These are phyloP conservation scores for Juncus effusus DNA, from an alignment of 176 grass and related monocot genomes.

Conservation along the genomic window DNA sequence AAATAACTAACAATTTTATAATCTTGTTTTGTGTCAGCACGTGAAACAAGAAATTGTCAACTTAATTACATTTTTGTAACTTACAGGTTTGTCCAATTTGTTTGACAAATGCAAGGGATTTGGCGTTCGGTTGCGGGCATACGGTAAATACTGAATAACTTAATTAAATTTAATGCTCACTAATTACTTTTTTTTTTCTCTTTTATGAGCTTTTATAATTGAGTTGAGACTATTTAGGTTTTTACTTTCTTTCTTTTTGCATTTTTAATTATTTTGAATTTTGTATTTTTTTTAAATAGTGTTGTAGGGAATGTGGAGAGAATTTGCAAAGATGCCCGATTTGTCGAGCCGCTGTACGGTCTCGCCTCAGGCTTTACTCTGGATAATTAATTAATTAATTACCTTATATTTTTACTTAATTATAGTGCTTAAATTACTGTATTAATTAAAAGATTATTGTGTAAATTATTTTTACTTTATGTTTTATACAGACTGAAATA, in stretches of 20 bases:
- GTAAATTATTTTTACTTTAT: too few relatives aligned
- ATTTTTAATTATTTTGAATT: neutral
- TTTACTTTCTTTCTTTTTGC: neutral
- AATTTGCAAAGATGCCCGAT: conserved; percentile 82
- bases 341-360: conserved; percentile 56
- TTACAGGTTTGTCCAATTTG: conserved; percentile 82
- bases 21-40: too few relatives aligned
- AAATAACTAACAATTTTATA: too few relatives aligned
- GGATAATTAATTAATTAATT: conserved; percentile 36
- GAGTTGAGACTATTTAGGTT: neutral
- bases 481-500: too few relatives aligned
- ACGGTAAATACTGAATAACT: conserved; percentile 42
- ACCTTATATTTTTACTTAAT: too few relatives aligned
- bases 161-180: too few relatives aligned
- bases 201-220: neutral
- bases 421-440: too few relatives aligned
- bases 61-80: neutral
- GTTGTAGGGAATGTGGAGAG: conserved; percentile 80
- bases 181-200: neutral
- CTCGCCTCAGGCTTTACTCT: conserved; percentile 68
- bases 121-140: conserved; percentile 87
- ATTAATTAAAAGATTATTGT: too few relatives aligned
- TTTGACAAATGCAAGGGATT: conserved; percentile 68
- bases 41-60: too few relatives aligned
- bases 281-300: conserved; percentile 32